These are phyloP conservation scores for Irpex sp. DNA, from an alignment of 1,284 basidiomycete species.

Conservation along the genomic window DNA sequence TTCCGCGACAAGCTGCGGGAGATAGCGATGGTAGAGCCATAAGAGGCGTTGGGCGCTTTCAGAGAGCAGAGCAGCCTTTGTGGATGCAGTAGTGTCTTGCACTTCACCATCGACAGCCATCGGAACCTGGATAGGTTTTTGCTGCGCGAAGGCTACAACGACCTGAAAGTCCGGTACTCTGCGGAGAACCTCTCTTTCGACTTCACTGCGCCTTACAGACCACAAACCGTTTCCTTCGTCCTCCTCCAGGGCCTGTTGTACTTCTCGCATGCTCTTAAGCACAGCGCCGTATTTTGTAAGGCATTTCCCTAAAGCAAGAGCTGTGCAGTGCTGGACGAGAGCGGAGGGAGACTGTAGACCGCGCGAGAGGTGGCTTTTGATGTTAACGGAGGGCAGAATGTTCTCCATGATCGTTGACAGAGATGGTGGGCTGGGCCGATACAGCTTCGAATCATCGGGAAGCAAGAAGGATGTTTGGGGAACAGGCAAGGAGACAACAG, in stretches of 20 bases:
- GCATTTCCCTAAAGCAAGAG: constrained; percentile 69
- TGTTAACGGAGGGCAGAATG: constrained; percentile 67
- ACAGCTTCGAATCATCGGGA: constrained; percentile 34
- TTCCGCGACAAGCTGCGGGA: constrained; percentile 75
- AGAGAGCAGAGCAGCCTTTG: constrained; percentile 56
- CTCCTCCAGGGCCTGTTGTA: constrained; percentile 61
- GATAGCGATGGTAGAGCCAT: constrained; percentile 77
- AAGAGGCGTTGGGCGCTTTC: constrained; percentile 80
- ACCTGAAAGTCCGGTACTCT: constrained; percentile 84
- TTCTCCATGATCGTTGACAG: constrained; percentile 70
- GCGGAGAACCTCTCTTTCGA: constrained; percentile 73
- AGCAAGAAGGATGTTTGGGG: constrained; percentile 65
- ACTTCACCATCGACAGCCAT: neutral
- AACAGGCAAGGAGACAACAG: constrained; percentile 72
- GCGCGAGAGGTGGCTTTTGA: constrained; percentile 72
- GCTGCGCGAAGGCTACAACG: constrained; percentile 61
- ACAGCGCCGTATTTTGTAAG: constrained; percentile 68
- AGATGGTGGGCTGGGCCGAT: constrained; percentile 70
- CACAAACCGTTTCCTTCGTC: constrained; percentile 66
- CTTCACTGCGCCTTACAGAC: constrained; percentile 55
- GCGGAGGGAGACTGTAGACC: constrained; percentile 68
- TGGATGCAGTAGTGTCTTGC: constrained; percentile 19
- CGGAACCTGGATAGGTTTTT: constrained; percentile 28
- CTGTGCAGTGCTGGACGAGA: constrained; percentile 82
- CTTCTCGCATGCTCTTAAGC: constrained; percentile 41